Evolutionary conservation across 2,329 filamentous ascomycete species (phyloP).

Genomic region (Orbilia ellipsospora): DNA sequence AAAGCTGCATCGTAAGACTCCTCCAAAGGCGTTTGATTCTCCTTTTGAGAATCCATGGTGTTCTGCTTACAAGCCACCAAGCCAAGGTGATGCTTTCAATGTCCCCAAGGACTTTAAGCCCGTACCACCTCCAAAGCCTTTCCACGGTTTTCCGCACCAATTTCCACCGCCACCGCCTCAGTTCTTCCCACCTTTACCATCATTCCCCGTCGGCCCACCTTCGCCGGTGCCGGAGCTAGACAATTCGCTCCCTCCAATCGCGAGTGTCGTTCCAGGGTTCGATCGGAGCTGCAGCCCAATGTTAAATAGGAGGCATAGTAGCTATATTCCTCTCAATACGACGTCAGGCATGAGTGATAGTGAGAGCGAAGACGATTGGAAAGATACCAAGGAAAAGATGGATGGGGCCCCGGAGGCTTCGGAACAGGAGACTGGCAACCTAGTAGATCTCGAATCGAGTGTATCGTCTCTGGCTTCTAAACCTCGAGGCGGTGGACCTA

Average conservation of each 20-base stretch:
- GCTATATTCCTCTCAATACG: constrained; percentile 38
- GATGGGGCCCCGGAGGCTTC: constrained; percentile 46
- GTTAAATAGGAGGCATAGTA: constrained; percentile 40
- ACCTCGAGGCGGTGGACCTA: constrained; percentile 15
- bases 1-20: constrained; percentile 8
- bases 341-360: constrained; percentile 29
- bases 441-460: constrained; percentile 54
- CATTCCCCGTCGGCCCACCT: constrained; percentile 26
- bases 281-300: not conserved
- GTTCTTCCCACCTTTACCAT: constrained; percentile 51
- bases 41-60: constrained; percentile 51
- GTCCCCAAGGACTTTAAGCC: constrained; percentile 42
- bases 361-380: constrained; percentile 52
- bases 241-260: constrained; percentile 43
- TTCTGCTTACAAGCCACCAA: constrained; percentile 18
- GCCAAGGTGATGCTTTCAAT: constrained; percentile 20
- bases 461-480: constrained; percentile 37
- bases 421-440: constrained; percentile 53
- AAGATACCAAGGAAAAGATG: constrained; percentile 55
- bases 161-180: constrained; percentile 52
- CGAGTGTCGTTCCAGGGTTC: constrained; percentile 43
- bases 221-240: constrained; percentile 31
- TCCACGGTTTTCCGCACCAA: constrained; percentile 47
- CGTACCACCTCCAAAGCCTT: constrained; percentile 36
- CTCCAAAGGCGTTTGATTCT: constrained; percentile 28